Conservation (phyloP, 2,329 filamentous ascomycete species). For the Lasiodiplodia sp. region DNA sequence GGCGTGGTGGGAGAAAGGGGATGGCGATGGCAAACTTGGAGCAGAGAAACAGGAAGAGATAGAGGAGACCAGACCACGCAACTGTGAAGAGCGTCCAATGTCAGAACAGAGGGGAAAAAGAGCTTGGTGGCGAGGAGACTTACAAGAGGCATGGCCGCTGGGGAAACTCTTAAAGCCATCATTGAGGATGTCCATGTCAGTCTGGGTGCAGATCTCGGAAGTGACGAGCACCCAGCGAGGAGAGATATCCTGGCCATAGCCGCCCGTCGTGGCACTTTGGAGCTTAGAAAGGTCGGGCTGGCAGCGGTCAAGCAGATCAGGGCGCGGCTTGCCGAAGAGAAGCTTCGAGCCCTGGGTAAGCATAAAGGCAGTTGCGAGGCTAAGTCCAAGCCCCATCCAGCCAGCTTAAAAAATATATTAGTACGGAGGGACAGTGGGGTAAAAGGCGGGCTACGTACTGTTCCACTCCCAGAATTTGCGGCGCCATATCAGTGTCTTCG, state of each 20-base stretch:
- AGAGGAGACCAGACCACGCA: conserved; percentile 80
- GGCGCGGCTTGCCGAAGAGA: conserved; percentile 69
- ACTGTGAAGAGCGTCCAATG: conserved; percentile 48
- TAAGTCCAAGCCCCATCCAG: conserved; percentile 80
- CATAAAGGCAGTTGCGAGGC: conserved; percentile 75
- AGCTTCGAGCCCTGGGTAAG: conserved; percentile 88
- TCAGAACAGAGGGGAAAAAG: not conserved
- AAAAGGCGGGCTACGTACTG: conserved; percentile 21
- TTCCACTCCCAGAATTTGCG: conserved; percentile 93
- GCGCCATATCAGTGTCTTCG: conserved; percentile 72
- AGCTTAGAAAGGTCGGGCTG: conserved; percentile 72
- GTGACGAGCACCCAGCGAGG: conserved; percentile 73
- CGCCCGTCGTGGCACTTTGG: conserved; percentile 67
- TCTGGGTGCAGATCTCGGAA: conserved; percentile 76
- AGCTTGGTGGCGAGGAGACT: conserved; percentile 35
- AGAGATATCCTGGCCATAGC: conserved; percentile 59
- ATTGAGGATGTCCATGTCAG: conserved; percentile 66
- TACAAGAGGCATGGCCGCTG: conserved; percentile 75
- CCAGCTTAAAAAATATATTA: conserved; percentile 55
- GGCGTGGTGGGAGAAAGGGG: conserved; percentile 67
- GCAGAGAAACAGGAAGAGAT: conserved; percentile 85
- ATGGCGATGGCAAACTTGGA: conserved; percentile 80
- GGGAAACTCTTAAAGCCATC: conserved; percentile 89
- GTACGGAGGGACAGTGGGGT: not conserved
- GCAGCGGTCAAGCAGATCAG: conserved; percentile 74